These are phyloP conservation scores for Gigaspora rosea DNA, from an alignment of 192 early-diverging fungal species.

Conservation along the genomic window DNA sequence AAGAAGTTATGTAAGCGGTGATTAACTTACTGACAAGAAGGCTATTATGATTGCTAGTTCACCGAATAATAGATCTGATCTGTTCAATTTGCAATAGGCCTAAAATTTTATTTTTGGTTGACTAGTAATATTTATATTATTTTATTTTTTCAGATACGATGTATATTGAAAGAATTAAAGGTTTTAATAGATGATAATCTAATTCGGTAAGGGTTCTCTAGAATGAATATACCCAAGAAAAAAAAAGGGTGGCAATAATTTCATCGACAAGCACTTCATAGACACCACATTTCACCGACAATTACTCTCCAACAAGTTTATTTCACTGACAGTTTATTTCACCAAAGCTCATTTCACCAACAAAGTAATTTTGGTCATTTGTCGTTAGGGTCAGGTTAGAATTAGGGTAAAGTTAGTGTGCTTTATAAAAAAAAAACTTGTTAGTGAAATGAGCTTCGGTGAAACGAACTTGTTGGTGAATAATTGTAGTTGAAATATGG, in stretches of 20 bases:
- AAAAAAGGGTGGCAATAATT: not conserved
- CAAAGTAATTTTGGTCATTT: no score
- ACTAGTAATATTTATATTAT: constrained; percentile 10
- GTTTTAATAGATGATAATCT: constrained; percentile 6
- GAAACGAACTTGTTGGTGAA: no score
- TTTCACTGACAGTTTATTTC: no score
- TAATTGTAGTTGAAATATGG: no score
- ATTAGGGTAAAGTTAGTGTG: no score
- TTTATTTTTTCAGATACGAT: not conserved
- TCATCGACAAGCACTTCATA: no score
- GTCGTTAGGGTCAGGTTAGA: no score
- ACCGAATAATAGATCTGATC: constrained; percentile 6
- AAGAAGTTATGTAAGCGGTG: not conserved
- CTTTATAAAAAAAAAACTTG: no score
- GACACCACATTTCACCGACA: no score
- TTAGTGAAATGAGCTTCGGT: no score
- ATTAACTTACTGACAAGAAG: not conserved
- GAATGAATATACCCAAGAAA: constrained; percentile 20
- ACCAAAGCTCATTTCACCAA: no score
- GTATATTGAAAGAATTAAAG: constrained; percentile 16
- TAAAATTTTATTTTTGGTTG: not conserved
- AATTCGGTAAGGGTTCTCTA: constrained; percentile 8
- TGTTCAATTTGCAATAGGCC: not conserved
- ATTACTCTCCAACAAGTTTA: no score
- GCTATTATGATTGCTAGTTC: not conserved